These are phyloP conservation scores for Epichloe scottii DNA, from an alignment of 2,329 filamentous ascomycete species.

Conservation along the genomic window DNA sequence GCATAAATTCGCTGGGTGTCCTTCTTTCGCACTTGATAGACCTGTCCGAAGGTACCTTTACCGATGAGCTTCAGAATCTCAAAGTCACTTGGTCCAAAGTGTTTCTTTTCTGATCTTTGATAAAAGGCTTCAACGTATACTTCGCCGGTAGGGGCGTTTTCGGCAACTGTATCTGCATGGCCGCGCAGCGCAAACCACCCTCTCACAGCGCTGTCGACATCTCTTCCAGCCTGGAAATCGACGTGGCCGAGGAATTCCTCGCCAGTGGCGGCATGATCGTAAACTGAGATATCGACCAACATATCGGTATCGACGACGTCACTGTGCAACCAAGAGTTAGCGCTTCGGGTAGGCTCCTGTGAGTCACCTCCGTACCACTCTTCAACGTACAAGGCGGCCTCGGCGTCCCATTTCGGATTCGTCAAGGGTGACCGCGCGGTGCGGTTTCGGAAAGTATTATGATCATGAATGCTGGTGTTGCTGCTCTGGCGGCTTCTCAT, in stretches of 20 bases:
- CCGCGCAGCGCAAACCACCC: constrained; percentile 78
- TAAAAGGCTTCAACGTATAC: constrained; percentile 79
- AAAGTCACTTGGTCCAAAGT: constrained; percentile 91
- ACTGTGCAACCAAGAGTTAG: constrained; percentile 33
- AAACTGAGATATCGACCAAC: constrained; percentile 84
- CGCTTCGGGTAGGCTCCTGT: background rate
- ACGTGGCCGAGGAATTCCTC: constrained; percentile 91
- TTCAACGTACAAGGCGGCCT: constrained; percentile 73
- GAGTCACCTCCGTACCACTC: background rate
- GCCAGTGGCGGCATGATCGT: constrained; percentile 66
- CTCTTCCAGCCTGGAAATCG: constrained; percentile 57
- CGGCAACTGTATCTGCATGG: constrained; percentile 55
- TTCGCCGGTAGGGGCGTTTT: constrained; percentile 72
- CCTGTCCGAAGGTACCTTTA: constrained; percentile 95
- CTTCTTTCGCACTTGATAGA: constrained; percentile 96
- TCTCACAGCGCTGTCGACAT: constrained; percentile 57
- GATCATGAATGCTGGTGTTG: constrained; percentile 71
- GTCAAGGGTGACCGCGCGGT: constrained; percentile 48
- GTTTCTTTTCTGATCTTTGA: constrained; percentile 76
- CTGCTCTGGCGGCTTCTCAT: constrained; percentile 97
- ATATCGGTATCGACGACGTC: constrained; percentile 90
- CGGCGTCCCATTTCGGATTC: constrained; percentile 89
- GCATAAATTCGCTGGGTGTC: constrained; percentile 94
- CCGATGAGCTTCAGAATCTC: constrained; percentile 92
- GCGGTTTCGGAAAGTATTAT: constrained; percentile 45